Conservation (phyloP, 345 rosid genomes). For the Adansonia digitata region DNA sequence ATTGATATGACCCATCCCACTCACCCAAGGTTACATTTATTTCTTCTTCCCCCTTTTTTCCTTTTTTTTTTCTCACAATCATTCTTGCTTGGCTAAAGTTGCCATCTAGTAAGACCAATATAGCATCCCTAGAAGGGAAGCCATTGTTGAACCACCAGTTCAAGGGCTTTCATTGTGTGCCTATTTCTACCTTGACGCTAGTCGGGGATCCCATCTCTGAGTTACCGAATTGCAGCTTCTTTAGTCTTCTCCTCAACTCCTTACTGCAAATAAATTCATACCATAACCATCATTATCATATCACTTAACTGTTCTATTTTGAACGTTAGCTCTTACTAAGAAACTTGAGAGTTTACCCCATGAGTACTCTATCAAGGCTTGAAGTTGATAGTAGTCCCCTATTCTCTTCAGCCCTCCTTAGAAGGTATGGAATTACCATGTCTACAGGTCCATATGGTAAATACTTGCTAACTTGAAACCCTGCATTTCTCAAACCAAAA, state of each 20-base stretch:
- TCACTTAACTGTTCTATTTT: background rate
- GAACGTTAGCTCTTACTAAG: background rate
- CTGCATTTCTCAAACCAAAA: constrained; percentile 67
- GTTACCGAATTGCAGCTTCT: constrained; percentile 32
- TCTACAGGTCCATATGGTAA: constrained; percentile 84
- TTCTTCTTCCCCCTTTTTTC: too few relatives aligned
- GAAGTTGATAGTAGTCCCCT: constrained; percentile 69
- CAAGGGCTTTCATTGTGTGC: background rate
- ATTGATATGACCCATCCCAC: background rate
- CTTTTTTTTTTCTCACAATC: background rate
- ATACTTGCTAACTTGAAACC: constrained; percentile 86
- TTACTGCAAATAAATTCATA: too few relatives aligned
- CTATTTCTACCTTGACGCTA: background rate
- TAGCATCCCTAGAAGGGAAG: background rate
- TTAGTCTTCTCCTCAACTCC: constrained; percentile 63
- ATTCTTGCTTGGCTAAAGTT: background rate
- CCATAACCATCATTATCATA: background rate
- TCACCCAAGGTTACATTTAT: background rate
- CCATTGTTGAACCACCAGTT: background rate
- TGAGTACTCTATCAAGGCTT: constrained; percentile 58
- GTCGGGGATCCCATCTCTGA: background rate
- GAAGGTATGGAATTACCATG: constrained; percentile 68
- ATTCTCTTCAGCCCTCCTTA: constrained; percentile 92
- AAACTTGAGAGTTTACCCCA: constrained; percentile 36
- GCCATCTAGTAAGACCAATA: background rate